Evolutionary conservation across 2,329 filamentous ascomycete species (phyloP), one percentile per base, ranked within the genome.

Genomic region (Atkinsonella texensis): DNA sequence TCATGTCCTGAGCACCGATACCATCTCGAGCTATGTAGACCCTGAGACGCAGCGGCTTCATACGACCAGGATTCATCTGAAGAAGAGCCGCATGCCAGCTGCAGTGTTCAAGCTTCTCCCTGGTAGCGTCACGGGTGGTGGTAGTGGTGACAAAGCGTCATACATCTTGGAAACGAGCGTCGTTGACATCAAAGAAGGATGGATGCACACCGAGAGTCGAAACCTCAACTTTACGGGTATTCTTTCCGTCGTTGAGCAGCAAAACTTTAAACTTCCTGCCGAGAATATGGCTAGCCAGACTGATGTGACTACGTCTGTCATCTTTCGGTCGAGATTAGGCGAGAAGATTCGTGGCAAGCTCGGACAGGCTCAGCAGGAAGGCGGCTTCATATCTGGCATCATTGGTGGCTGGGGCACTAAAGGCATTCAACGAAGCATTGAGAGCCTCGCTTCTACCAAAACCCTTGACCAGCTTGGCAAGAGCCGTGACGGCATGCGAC

Each of bases 221-320:
- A 93, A 93, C 61, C 74, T 93, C 50, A 88, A 91, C 67, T 91
- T 85, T 69, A 87, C 86, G 5, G 85, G 87, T 54, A 84, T 93
- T 17, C 69, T 93, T 40, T 87, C 82, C 46, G 86, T 93, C 12
- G 74, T 89, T 18, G 87, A 93, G 70, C 75, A 81, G 58, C 87
- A 93, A 63, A 70, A 78, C 52, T 93, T 88, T 67, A 74, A 72
- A 32, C 59, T 68, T 2, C 70, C 74, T 10, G 53, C 59, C 28
- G 58, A 63, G 4, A 54, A 58, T 6, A 57, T 62, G 17, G 33
- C 50, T 4, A 62, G 65, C 15, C 71, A 68, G 56, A 89, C 86
- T 1, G 80, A 82, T 41, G 87, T 90, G 41, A 77, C 76, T 23
- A 88, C 84, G n/a, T 84, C 79, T 1, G 83, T 89, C 47, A 81